A percentile compares a stretch with the other conserved stretches of the same genome.
Evolutionary conservation across 768 basidiomycete species (phyloP).

Genomic region (Amanita pallidorosea): DNA sequence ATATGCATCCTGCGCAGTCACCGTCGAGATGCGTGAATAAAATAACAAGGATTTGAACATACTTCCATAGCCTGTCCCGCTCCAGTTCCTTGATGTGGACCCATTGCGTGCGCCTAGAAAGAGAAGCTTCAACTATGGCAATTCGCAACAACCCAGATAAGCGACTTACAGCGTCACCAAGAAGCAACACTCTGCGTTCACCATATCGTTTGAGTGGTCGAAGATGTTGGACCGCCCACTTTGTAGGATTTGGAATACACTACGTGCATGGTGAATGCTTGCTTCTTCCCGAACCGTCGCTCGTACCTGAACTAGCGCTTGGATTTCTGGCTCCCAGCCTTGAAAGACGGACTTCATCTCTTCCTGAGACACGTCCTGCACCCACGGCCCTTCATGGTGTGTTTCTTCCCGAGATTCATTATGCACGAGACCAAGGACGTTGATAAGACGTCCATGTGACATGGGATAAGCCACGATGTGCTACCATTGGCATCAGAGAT

Average conservation of each 20-base stretch:
- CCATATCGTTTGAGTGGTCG: constrained; percentile 12
- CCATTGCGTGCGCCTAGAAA: constrained; percentile 42
- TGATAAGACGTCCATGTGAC: constrained; percentile 35
- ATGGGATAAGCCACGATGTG: constrained; percentile 42
- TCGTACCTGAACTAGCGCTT: constrained; percentile 12
- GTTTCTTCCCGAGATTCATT: background rate
- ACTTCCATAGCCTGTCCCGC: constrained; percentile 53
- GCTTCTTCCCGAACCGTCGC: background rate
- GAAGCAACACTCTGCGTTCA: constrained; percentile 8
- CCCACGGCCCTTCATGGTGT: background rate
- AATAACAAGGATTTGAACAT: background rate
- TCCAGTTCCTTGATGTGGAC: constrained; percentile 46
- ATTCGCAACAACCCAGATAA: background rate
- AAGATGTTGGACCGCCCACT: constrained; percentile 14
- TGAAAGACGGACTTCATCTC: background rate
- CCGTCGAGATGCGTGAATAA: constrained; percentile 21
- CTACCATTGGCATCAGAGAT: constrained; percentile 15
- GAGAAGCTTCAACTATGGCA: constrained; percentile 10
- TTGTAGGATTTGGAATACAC: constrained; percentile 10
- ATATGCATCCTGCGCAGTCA: constrained; percentile 35
- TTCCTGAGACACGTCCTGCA: background rate
- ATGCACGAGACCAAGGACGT: constrained; percentile 30
- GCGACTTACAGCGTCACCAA: constrained; percentile 15
- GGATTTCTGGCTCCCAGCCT: constrained; percentile 1
- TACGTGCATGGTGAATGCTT: background rate